These are phyloP conservation scores for Picea mariana DNA, from an alignment of 83 land plant genomes.

Conservation along the genomic window DNA sequence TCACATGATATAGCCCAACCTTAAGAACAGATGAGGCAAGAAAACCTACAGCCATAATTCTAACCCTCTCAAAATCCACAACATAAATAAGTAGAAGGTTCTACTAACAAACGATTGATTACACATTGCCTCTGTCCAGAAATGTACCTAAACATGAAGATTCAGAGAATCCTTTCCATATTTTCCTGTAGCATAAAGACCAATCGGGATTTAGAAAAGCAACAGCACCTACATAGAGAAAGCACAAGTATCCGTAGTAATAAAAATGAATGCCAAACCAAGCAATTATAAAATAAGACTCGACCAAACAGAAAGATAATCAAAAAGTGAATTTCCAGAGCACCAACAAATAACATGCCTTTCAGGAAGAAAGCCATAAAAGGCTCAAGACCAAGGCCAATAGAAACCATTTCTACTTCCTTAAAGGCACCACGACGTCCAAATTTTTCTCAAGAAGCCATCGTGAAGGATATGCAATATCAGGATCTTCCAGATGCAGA, in stretches of 20 bases:
- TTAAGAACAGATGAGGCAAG: not conserved
- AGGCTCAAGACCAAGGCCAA: not conserved
- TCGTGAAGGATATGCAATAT: conserved; percentile 55
- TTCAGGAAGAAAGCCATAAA: not conserved
- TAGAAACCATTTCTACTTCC: not conserved
- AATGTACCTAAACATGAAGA: conserved; percentile 3
- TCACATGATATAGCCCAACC: conserved; percentile 9
- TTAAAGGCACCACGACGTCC: conserved; percentile 32
- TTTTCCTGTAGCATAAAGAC: not conserved
- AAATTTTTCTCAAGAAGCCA: conserved; percentile 61
- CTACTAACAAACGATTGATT: not conserved
- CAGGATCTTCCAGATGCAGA: conserved; percentile 55
- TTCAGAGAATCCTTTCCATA: not conserved
- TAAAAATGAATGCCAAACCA: not conserved
- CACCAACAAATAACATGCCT: conserved; percentile 11
- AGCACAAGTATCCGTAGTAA: not conserved
- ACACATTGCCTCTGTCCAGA: conserved; percentile 3
- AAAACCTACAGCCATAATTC: conserved; percentile 5
- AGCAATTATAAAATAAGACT: not conserved
- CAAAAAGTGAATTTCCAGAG: not conserved
- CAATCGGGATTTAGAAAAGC: not conserved
- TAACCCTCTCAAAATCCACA: conserved; percentile 1
- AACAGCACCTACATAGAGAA: not conserved
- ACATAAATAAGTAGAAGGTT: conserved; percentile 6
- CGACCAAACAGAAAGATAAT: not conserved